A percentile compares a stretch with the other conserved stretches of the same genome.
phyloP scores from a whole-genome alignment of 805 yeast genomes.

The Saccharomyces paradoxus region DNA sequence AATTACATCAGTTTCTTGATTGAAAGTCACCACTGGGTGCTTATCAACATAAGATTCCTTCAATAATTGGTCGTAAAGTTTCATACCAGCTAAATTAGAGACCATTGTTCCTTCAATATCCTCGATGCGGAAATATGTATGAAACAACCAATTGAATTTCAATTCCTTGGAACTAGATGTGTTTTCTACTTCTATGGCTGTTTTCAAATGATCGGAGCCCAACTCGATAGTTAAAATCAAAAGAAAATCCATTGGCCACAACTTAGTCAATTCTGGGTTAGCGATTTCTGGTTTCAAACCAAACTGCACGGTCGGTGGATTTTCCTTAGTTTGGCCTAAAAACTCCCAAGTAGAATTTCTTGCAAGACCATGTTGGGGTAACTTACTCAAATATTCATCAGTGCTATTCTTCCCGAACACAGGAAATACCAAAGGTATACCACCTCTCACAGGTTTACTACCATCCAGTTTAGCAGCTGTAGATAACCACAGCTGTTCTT shows the following conservation, averaged over 20 bases:
- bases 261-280: constrained; percentile 55
- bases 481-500: constrained; percentile 79
- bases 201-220: constrained; percentile 48
- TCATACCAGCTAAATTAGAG: constrained; percentile 65
- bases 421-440: constrained; percentile 94
- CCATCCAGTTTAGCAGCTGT: constrained; percentile 82
- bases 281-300: constrained; percentile 84
- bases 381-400: constrained; percentile 47
- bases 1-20: constrained; percentile 78
- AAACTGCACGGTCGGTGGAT: constrained; percentile 77
- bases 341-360: constrained; percentile 89
- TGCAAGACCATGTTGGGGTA: constrained; percentile 97
- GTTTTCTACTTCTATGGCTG: constrained; percentile 70
- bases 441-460: constrained; percentile 91
- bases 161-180: constrained; percentile 46
- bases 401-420: constrained; percentile 69
- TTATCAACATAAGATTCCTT: constrained; percentile 55
- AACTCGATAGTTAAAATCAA: constrained; percentile 62
- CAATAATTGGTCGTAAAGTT: constrained; percentile 69
- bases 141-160: constrained; percentile 92
- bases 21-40: constrained; percentile 65
- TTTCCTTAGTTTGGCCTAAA: constrained; percentile 68
- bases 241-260: constrained; percentile 62
- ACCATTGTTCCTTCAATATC: constrained; percentile 76
- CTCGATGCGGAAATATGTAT: constrained; percentile 68